Conservation (phyloP, 2,329 filamentous ascomycete species). For the Colletotrichum sp. region DNA sequence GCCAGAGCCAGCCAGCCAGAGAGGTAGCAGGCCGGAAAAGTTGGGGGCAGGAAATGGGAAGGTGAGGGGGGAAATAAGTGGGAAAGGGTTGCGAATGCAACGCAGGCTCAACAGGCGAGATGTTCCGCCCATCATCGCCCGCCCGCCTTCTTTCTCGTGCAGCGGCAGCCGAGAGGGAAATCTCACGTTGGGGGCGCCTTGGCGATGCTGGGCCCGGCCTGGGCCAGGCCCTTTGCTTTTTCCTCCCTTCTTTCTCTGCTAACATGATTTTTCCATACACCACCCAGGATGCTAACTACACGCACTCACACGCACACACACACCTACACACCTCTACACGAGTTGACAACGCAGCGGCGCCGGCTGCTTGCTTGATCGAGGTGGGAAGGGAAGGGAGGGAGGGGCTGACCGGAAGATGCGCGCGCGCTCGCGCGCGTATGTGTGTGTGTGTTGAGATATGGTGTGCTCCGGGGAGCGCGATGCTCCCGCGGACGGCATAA, state of each 20-base stretch:
- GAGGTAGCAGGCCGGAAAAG: neutral
- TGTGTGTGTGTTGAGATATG: neutral
- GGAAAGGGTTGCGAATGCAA: slow-evolving; percentile 20
- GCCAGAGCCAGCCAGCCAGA: neutral
- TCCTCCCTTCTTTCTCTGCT: neutral
- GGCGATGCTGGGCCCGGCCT: neutral
- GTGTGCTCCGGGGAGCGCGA: neutral
- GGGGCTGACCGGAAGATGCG: neutral
- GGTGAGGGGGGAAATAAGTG: neutral
- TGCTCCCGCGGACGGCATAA: neutral
- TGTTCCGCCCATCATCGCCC: slow-evolving; percentile 3
- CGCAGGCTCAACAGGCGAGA: slow-evolving; percentile 17
- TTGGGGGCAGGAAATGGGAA: slow-evolving; percentile 3
- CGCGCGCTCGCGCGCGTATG: neutral
- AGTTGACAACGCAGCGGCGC: slow-evolving; percentile 1
- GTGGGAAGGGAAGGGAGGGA: neutral
- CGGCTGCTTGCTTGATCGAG: slow-evolving; percentile 17
- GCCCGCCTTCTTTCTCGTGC: neutral
- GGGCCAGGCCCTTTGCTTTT: neutral
- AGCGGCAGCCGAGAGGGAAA: neutral
- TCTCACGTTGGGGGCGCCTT: neutral
- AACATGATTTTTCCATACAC: neutral
- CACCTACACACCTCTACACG: neutral
- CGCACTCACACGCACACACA: neutral
- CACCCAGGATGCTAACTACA: neutral